Conservation (phyloP, 345 rosid genomes). For the Trapa incisa region DNA sequence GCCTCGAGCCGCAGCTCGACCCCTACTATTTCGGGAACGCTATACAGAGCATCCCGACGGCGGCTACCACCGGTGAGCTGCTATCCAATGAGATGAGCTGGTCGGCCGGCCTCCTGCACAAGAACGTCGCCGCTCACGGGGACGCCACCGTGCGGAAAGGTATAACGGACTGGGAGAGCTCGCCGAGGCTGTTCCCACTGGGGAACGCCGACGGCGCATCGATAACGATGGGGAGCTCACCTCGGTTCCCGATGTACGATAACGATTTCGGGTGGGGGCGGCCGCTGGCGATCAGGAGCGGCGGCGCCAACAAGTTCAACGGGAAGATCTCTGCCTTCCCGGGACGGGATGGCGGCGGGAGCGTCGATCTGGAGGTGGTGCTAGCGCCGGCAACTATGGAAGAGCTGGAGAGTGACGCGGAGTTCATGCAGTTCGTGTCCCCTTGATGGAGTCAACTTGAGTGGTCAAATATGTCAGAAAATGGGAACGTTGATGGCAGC, state of each 20-base stretch:
- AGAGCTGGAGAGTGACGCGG: slow-evolving; percentile 47
- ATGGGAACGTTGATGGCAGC: too few relatives aligned
- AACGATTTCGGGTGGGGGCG: slow-evolving; percentile 97
- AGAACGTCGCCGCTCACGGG: slow-evolving; percentile 67
- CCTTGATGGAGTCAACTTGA: too few relatives aligned
- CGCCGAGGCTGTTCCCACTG: slow-evolving; percentile 75
- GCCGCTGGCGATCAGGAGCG: slow-evolving; percentile 85
- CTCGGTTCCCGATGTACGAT: slow-evolving; percentile 90
- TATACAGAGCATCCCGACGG: slow-evolving; percentile 86
- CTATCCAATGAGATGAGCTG: slow-evolving; percentile 49
- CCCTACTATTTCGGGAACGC: slow-evolving; percentile 84
- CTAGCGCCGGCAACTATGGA: slow-evolving; percentile 64
- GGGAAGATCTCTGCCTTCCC: slow-evolving; percentile 95
- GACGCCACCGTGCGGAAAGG: slow-evolving; percentile 57
- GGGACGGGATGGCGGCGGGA: slow-evolving; percentile 62
- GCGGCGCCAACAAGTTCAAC: slow-evolving; percentile 85
- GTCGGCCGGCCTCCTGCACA: slow-evolving; percentile 52
- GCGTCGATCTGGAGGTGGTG: slow-evolving; percentile 85
- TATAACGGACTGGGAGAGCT: slow-evolving; percentile 56
- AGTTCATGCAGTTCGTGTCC: slow-evolving; percentile 72
- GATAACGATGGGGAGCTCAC: slow-evolving; percentile 96
- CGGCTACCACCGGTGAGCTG: slow-evolving; percentile 38
- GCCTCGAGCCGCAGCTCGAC: slow-evolving; percentile 61
- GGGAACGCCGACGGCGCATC: slow-evolving; percentile 94
- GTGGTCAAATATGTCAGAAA: too few relatives aligned